phyloP scores from a whole-genome alignment of 148 eudicot genomes.

The Amaranthus hypochondriacus region DNA sequence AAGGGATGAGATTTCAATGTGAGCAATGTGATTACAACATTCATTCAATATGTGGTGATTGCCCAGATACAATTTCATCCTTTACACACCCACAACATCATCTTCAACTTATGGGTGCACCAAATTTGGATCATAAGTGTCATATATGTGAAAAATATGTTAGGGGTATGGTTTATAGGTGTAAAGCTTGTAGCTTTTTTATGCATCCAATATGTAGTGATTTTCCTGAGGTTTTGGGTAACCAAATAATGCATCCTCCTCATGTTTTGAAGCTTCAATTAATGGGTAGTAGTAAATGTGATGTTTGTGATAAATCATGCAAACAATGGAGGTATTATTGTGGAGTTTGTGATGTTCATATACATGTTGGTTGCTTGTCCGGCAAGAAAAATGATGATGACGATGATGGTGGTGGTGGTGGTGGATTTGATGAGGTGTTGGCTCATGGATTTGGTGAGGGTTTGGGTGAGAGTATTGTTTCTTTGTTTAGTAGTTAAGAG shows the following conservation, averaged over 20 bases:
- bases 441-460: too few relatives aligned
- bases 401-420: background rate
- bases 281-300: background rate
- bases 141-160: conserved; percentile 7
- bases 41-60: conserved; percentile 11
- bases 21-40: conserved; percentile 15
- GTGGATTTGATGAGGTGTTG: conserved; percentile 8
- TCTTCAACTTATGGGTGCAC: background rate
- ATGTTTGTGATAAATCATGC: conserved; percentile 19
- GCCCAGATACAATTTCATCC: background rate
- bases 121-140: background rate
- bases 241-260: conserved; percentile 18
- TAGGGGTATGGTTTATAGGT: conserved; percentile 21
- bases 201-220: conserved; percentile 24
- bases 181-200: conserved; percentile 13
- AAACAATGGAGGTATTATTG: conserved; percentile 23
- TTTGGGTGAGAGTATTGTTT: background rate
- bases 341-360: conserved; percentile 26
- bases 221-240: conserved; percentile 4
- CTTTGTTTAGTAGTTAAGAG: background rate
- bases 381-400: background rate
- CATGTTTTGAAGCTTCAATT: conserved; percentile 10
- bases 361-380: conserved; percentile 26
- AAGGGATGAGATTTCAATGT: conserved; percentile 13
- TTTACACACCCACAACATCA: conserved; percentile 19